Percentiles rank a stretch among this genome's conserved stretches.
phyloP scores from a whole-genome alignment of 2,329 filamentous ascomycete species.

The Cercospora beticola region DNA sequence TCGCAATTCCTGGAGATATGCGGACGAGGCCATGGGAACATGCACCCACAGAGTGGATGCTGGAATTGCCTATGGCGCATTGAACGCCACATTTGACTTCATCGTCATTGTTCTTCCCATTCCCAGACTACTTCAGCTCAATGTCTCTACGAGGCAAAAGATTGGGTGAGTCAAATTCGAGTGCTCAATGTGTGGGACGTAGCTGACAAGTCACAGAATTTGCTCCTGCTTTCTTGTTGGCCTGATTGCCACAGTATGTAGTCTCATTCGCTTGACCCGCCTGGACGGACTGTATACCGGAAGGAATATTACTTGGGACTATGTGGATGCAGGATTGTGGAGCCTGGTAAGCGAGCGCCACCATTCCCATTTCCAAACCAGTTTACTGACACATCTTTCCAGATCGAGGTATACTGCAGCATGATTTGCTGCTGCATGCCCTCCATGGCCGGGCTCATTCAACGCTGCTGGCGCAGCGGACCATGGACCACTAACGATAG shows the following conservation, averaged over 20 bases:
- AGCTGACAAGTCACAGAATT: slow-evolving; percentile 4
- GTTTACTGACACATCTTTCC: not conserved
- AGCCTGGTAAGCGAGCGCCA: slow-evolving; percentile 9
- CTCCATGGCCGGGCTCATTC: slow-evolving; percentile 18
- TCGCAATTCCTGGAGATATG: slow-evolving; percentile 15
- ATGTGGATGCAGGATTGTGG: slow-evolving; percentile 10
- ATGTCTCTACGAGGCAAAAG: slow-evolving; percentile 16
- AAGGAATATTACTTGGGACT: slow-evolving; percentile 17
- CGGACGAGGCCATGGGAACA: slow-evolving; percentile 8
- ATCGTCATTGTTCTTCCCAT: slow-evolving; percentile 20
- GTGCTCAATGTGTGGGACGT: too few relatives aligned
- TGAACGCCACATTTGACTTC: slow-evolving; percentile 19
- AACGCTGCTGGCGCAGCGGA: slow-evolving; percentile 11
- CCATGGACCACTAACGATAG: not conserved
- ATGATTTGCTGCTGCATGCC: slow-evolving; percentile 25
- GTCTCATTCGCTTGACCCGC: slow-evolving; percentile 16
- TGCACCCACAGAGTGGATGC: slow-evolving; percentile 17
- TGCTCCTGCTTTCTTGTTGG: slow-evolving; percentile 21
- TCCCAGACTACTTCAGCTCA: slow-evolving; percentile 14
- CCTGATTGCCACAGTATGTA: slow-evolving; percentile 19
- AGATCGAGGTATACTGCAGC: slow-evolving; percentile 24
- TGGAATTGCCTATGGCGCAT: slow-evolving; percentile 12
- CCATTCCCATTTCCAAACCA: slow-evolving; percentile 12
- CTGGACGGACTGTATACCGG: slow-evolving; percentile 9
- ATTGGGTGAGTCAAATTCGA: too few relatives aligned